Evolutionary conservation across 768 basidiomycete genomes (phyloP), one percentile per base, ranked within the genome.

Genomic region (Amanita exitialis): DNA sequence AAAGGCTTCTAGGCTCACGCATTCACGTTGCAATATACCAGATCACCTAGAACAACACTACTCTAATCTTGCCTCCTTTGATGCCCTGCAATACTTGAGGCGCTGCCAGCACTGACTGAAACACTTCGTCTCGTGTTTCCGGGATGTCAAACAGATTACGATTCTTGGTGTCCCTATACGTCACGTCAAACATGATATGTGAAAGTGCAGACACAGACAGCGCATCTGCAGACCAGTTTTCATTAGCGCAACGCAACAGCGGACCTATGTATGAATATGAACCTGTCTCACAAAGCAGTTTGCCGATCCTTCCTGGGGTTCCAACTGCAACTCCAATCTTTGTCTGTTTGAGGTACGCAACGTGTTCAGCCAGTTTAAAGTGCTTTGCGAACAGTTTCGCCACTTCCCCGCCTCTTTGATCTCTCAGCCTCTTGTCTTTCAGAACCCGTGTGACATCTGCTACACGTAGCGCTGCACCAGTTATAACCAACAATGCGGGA

Each of bases 331-430:
- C 76, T 18, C 85, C 86, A 42, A 97, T 78, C 63, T 85, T 89
- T n/a, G 91, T 94, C 57, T 80, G 76, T 60, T 77, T 75, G 59
- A 98, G 74, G 69, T 92, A 90, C 13, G 79, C 71, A 60, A 87
- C 79, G 64, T 98, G 94, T 52, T 94, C 89, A 44, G 83, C 71
- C 36, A 94, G 71, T 68, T 94, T 96, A 69, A 95, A 82, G 63
- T 98, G 94, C 66, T 86, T 93, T 27, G 94, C 91, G 59, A 98
- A 98, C 23, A 99, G 78, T 65, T 97, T 97, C 18, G 88, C 93
- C 28, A 96, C 84, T 56, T 95, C 90, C 9, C 89, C 91, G 50
- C 89, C 83, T 62, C 90, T 93, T 20, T 88, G 83, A 32, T 86
- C 85, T 50, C 80, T 72, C 47, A 90, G 71, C 55, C 68, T 77